A percentile compares a stretch with the other conserved stretches of the same genome.
Evolutionary conservation across 2,329 filamentous ascomycete genomes (phyloP).

Genomic region (Knoxdaviesia proteae): DNA sequence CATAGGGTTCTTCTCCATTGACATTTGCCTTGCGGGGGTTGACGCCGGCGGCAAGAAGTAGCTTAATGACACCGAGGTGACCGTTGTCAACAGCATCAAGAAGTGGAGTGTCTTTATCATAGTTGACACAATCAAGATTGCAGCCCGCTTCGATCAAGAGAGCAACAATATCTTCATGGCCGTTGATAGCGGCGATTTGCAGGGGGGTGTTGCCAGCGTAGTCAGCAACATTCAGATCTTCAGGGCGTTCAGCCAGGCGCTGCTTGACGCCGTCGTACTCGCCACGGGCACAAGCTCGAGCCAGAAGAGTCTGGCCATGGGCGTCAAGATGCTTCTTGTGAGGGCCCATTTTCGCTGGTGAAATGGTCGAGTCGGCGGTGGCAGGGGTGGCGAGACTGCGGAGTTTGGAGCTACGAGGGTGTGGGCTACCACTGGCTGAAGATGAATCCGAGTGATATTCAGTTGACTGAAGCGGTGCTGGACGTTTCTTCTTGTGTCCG

Average conservation of each 20-base stretch:
- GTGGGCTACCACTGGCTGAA: slow-evolving; percentile 37
- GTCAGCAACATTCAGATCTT: slow-evolving; percentile 75
- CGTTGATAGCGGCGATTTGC: slow-evolving; percentile 79
- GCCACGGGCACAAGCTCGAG: slow-evolving; percentile 73
- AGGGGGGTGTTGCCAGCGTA: slow-evolving; percentile 93
- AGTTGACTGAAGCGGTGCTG: slow-evolving; percentile 37
- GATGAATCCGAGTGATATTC: slow-evolving; percentile 51
- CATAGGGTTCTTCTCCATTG: slow-evolving; percentile 80
- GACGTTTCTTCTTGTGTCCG: slow-evolving; percentile 38
- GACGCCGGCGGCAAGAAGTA: slow-evolving; percentile 68
- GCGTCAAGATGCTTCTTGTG: slow-evolving; percentile 81
- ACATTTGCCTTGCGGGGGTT: slow-evolving; percentile 82
- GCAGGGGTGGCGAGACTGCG: slow-evolving; percentile 33
- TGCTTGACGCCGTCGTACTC: slow-evolving; percentile 62
- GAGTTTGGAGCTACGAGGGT: slow-evolving; percentile 35
- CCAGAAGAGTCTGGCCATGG: slow-evolving; percentile 75
- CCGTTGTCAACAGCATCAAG: slow-evolving; percentile 94
- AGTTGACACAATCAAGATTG: slow-evolving; percentile 57
- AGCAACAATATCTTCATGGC: slow-evolving; percentile 69
- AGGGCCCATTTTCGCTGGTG: slow-evolving; percentile 45
- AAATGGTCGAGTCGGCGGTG: slow-evolving; percentile 37
- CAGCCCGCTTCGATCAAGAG: slow-evolving; percentile 72
- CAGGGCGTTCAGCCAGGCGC: slow-evolving; percentile 56
- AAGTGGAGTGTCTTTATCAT: slow-evolving; percentile 78
- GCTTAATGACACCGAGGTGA: slow-evolving; percentile 68